These are phyloP conservation scores for Verruconis gallopava DNA, from an alignment of 2,329 filamentous ascomycete genomes.

Conservation along the genomic window DNA sequence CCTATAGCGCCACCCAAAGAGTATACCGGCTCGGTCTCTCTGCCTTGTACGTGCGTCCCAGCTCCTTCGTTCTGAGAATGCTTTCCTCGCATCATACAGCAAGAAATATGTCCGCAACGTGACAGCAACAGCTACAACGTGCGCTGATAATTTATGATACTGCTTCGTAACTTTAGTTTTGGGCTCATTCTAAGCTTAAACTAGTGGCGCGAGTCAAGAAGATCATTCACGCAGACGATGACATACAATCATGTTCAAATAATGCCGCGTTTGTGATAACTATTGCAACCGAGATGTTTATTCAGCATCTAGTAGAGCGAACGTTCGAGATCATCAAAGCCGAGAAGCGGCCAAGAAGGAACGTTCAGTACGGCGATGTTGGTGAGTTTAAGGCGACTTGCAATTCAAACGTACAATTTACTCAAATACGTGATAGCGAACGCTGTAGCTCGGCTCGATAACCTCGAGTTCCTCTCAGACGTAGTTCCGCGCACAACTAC, in stretches of 20 bases:
- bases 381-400: slow-evolving; percentile 36
- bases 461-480: slow-evolving; percentile 88
- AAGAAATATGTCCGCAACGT: too few species aligned
- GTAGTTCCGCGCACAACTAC: slow-evolving; percentile 77
- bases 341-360: slow-evolving; percentile 81
- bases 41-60: slow-evolving; percentile 68
- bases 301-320: slow-evolving; percentile 79
- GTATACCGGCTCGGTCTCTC: slow-evolving; percentile 69
- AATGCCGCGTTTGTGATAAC: slow-evolving; percentile 92
- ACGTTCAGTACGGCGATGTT: slow-evolving; percentile 92
- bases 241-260: slow-evolving; percentile 76
- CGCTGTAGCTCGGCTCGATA: slow-evolving; percentile 77
- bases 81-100: too few species aligned
- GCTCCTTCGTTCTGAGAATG: too few species aligned
- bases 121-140: too few species aligned
- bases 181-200: slow-evolving; percentile 8
- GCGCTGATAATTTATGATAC: background rate
- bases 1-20: slow-evolving; percentile 70
- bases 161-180: background rate
- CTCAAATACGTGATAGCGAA: slow-evolving; percentile 44
- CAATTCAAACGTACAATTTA: slow-evolving; percentile 8
- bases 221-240: slow-evolving; percentile 79
- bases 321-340: slow-evolving; percentile 79
- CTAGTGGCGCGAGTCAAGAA: slow-evolving; percentile 90
- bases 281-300: slow-evolving; percentile 88